These are phyloP conservation scores for Aspergillus sojae DNA, from an alignment of 2,329 filamentous ascomycete species.

Conservation along the genomic window DNA sequence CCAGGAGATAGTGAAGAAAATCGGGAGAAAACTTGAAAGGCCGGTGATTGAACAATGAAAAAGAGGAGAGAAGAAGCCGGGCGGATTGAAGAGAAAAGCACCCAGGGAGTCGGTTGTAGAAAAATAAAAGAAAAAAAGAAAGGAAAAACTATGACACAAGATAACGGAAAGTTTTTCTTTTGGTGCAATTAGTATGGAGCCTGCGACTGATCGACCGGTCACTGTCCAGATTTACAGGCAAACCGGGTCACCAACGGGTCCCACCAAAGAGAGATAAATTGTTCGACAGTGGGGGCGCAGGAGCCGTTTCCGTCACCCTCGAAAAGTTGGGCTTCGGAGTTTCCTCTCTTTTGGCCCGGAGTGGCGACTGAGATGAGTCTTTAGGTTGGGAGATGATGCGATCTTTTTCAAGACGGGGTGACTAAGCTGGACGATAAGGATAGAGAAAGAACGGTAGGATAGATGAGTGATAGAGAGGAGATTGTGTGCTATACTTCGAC, in stretches of 20 bases:
- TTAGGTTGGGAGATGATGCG: conserved; percentile 12
- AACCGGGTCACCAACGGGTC: conserved; percentile 49
- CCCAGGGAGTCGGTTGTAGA: neutral
- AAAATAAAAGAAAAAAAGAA: conserved; percentile 7
- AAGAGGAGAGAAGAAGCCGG: conserved; percentile 2
- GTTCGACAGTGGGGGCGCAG: conserved; percentile 16
- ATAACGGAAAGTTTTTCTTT: conserved; percentile 22
- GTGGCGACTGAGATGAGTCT: conserved; percentile 24
- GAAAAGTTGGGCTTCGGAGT: conserved; percentile 12
- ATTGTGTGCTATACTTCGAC: neutral
- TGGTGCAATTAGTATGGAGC: conserved; percentile 16
- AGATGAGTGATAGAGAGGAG: neutral
- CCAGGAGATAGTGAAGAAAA: conserved; percentile 9
- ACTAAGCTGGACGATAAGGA: conserved; percentile 10
- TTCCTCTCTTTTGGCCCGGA: conserved; percentile 8
- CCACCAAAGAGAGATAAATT: conserved; percentile 20
- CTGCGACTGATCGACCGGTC: conserved; percentile 34
- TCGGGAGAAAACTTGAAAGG: conserved; percentile 2
- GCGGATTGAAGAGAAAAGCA: conserved; percentile 2
- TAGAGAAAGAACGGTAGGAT: neutral
- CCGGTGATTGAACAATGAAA: neutral
- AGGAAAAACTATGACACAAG: conserved; percentile 24
- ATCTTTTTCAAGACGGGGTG: conserved; percentile 3
- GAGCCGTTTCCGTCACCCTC: conserved; percentile 34
- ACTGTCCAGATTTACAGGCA: conserved; percentile 50